phyloP scores from a whole-genome alignment of 2,329 filamentous ascomycete species.

The Sporothrix pallida region DNA sequence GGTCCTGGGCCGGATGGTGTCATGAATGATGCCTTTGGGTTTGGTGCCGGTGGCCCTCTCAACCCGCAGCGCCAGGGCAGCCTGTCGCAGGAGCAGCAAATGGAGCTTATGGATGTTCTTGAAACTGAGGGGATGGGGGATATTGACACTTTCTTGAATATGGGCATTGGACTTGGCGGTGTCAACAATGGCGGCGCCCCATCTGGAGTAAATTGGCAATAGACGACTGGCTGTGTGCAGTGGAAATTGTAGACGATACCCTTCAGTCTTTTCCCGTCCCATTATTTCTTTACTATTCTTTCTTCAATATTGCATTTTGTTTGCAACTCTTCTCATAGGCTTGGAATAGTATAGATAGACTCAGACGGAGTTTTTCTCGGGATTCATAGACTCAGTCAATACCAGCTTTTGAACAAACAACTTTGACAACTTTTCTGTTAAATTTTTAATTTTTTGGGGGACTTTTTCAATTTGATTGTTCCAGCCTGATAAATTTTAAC shows the following conservation, averaged over 20 bases:
- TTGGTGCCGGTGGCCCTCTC: conserved; percentile 35
- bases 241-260: background rate
- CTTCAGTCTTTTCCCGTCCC: background rate
- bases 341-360: background rate
- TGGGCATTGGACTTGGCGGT: conserved; percentile 45
- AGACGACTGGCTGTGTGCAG: background rate
- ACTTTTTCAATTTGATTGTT: background rate
- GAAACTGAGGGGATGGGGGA: conserved; percentile 71
- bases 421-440: no score
- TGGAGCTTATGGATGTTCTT: conserved; percentile 80
- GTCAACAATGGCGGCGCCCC: conserved; percentile 2
- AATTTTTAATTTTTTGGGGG: background rate
- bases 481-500: background rate
- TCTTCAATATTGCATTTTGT: background rate
- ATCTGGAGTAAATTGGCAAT: conserved; percentile 17
- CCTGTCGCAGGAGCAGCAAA: conserved; percentile 79
- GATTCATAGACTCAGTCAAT: background rate
- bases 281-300: background rate
- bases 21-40: conserved; percentile 34
- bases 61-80: conserved; percentile 65
- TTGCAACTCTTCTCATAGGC: background rate
- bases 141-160: conserved; percentile 64
- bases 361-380: background rate
- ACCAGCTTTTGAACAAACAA: no score
- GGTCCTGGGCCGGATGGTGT: conserved; percentile 8